Base-by-base conservation (phyloP, 2,329 filamentous ascomycete genomes). In the Myrmaecium sp. region DNA sequence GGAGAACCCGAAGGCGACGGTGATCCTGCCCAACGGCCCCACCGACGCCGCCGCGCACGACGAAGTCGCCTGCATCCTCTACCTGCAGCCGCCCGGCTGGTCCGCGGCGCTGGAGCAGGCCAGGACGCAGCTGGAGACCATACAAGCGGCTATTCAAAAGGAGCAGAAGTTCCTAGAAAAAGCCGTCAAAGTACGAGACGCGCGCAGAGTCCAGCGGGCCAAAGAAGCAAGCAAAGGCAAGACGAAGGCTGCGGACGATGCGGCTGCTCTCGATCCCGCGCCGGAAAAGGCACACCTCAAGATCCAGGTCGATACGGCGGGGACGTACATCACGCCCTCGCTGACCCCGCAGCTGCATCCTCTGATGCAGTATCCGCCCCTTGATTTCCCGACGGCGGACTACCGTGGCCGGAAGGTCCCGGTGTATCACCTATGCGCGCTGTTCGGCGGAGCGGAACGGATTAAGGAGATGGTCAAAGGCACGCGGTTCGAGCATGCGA, bases 401-500 rank as follows among this genome's bases (percentile, higher is more conserved):
- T 53, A 45, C 42, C 28, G 41, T 22, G 47, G 44, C 5, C 33
- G 26, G 6, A 38, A 41, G 25, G 36, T 53, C 4, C 33, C 47
- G 2, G 36, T 53, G 30, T 52, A 52, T 28, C 46, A 46, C 30
- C 30, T 53, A 23, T 23, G 15, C 7, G 49, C 52, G 29, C 20
- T 53, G 27, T 31, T 53, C 6, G 47, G 48, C 2, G 37, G n/a
- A n/a, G n/a, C 40, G 20, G 43, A 49, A 10, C 41, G 31, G 21
- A 26, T 42, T 5, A 21, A 25, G 11, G 33, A 39, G 19, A 25
- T 53, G 32, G 29, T 49, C 3, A 18, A 20, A 12, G 36, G 33
- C 1, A 42, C 42, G 24, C 31, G 33, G 20, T 44, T 42, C 18
- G 36, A 39, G 19, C 29, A 19, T 3, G 38, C 37, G 17, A 31